Conservation (phyloP, 306 rosid genomes). For the Lathyrus tuberosus region DNA sequence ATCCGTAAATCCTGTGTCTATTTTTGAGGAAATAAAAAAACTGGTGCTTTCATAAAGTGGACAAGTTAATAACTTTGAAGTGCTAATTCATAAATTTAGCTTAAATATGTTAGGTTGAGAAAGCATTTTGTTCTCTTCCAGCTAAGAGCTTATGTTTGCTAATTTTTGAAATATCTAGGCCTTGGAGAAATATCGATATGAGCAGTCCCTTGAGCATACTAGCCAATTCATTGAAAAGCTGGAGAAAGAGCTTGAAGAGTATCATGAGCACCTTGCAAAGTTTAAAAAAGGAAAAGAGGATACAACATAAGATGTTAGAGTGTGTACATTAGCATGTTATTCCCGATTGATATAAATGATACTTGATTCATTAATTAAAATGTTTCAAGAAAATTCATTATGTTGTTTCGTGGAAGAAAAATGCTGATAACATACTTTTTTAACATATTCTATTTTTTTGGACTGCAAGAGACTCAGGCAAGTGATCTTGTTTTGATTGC, state of each 20-base stretch:
- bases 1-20: background rate
- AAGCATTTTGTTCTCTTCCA: constrained; percentile 19
- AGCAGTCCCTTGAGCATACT: constrained; percentile 84
- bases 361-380: constrained; percentile 14
- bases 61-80: constrained; percentile 11
- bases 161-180: constrained; percentile 58
- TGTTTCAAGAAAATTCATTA: too few species aligned
- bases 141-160: constrained; percentile 7
- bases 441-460: too few species aligned
- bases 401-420: too few species aligned
- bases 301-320: constrained; percentile 34
- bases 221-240: constrained; percentile 84
- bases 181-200: constrained; percentile 68
- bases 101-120: constrained; percentile 8
- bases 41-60: background rate
- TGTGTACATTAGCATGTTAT: constrained; percentile 23
- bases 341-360: constrained; percentile 9
- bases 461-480: too few species aligned
- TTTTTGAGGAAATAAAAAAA: background rate
- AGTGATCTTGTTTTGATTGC: too few species aligned
- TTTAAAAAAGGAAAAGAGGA: constrained; percentile 55
- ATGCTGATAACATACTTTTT: too few species aligned
- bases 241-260: constrained; percentile 83
- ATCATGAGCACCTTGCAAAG: constrained; percentile 58
- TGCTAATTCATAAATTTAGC: background rate